Conservation (phyloP, 2,329 filamentous ascomycete species). For the Daldinia sp. region DNA sequence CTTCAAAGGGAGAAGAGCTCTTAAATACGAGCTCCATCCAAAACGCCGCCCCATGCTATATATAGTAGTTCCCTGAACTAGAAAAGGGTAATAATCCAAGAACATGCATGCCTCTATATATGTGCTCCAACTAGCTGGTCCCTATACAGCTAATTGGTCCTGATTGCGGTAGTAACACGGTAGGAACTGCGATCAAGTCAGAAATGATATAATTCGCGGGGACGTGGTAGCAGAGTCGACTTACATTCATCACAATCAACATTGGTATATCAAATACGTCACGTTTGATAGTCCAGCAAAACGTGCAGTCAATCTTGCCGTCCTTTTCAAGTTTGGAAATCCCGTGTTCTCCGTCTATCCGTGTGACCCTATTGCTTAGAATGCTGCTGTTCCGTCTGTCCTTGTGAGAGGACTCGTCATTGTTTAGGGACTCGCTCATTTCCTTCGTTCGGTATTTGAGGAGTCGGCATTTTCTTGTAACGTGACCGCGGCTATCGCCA, state of each 20-base stretch:
- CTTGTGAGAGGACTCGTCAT: slow-evolving; percentile 61
- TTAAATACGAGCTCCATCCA: slow-evolving; percentile 48
- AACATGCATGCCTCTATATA: slow-evolving; percentile 33
- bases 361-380: slow-evolving; percentile 69
- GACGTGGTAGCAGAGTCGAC: slow-evolving; percentile 55
- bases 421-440: slow-evolving; percentile 55
- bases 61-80: slow-evolving; percentile 25
- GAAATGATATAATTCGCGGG: slow-evolving; percentile 6
- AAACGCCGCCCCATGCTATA: slow-evolving; percentile 54
- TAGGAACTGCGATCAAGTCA: slow-evolving; percentile 62
- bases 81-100: slow-evolving; percentile 16
- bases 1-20: slow-evolving; percentile 45
- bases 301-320: slow-evolving; percentile 93
- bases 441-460: slow-evolving; percentile 90
- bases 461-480: slow-evolving; percentile 85
- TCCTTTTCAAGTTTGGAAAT: slow-evolving; percentile 87
- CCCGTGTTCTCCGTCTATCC: slow-evolving; percentile 78
- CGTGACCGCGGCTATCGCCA: slow-evolving; percentile 86
- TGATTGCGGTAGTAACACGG: slow-evolving; percentile 71
- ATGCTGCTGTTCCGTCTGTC: slow-evolving; percentile 60
- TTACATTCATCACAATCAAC: slow-evolving; percentile 97
- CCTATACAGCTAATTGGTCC: slow-evolving; percentile 67
- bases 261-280: slow-evolving; percentile 99
- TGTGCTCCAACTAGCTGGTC: slow-evolving; percentile 18
- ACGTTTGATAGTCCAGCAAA: slow-evolving; percentile 96